Base-by-base conservation (phyloP, 1,284 basidiomycete genomes). In the Sporisorium graminicola region DNA sequence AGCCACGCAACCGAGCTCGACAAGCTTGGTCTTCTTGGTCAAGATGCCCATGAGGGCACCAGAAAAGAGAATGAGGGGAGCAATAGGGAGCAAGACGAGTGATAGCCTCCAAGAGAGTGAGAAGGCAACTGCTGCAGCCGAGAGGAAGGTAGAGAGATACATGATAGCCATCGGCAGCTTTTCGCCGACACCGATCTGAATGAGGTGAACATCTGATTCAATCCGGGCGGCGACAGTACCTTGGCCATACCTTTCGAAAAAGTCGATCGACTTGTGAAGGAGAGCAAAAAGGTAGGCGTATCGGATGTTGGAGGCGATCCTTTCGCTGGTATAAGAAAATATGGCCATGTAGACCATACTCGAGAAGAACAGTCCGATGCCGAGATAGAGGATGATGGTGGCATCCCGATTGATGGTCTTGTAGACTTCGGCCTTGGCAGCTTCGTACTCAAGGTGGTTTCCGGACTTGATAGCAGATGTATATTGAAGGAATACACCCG, bases 151-250 rank as follows among this genome's bases (percentile, higher is more conserved):
- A 37, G 49, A 42, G 26, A 60, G 35, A 24, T 60, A 60, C 58
- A 60, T 60, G 46, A 60, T 33, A 22, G 37, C 44, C 58, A 51
- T 51, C 6, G 58, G 58, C 18, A 60, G 40, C 47, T 60, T 60
- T 20, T 60, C 58, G 16, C 58, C 44, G 31, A 54, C 52, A 5
- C 49, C 58, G 24, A 47, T 43, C 40, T 60, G 58, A 22, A 60
- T 60, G 44, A 52, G 40, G 27, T 52, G 47, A n/a, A 60, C 40
- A n/a, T 60, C 58, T 40, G 58, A 43, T 16, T 40, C 44, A 16
- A 60, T 60, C 58, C 24, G 40, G 20, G 58, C 37, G 13, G 58
- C 52, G 16, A 60, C 44, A 16, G 40, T 47, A 10, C 55, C 55
- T 44, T 44, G 55, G 20, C 57, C 57, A 27, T 40, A 58, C 24